These are phyloP conservation scores for Cyberlindnera saturnus DNA, from an alignment of 805 yeast genomes.

Conservation along the genomic window DNA sequence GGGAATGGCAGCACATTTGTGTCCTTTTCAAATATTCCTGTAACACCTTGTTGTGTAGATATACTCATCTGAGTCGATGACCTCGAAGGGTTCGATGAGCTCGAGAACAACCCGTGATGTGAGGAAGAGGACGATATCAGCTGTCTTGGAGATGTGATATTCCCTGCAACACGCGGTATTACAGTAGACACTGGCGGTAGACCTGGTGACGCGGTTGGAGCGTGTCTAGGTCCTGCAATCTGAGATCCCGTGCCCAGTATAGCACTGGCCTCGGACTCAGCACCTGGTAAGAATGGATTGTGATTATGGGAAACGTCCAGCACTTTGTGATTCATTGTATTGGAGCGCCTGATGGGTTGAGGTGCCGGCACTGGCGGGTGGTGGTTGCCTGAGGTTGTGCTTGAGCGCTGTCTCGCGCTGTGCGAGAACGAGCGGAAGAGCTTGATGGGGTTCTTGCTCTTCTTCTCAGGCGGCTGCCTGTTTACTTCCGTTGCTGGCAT, in stretches of 20 bases:
- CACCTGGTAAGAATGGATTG: neutral
- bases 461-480: neutral
- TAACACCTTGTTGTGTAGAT: neutral
- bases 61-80: neutral
- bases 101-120: neutral
- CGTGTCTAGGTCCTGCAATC: neutral
- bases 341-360: neutral
- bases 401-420: neutral
- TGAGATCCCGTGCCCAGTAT: neutral
- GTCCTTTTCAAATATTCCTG: conserved; percentile 28
- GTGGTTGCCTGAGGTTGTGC: too few species aligned
- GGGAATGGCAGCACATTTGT: conserved; percentile 53
- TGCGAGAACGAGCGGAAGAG: neutral
- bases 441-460: neutral
- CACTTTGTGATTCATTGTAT: neutral
- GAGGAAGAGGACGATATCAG: neutral
- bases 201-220: neutral
- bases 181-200: neutral
- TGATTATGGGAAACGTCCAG: neutral
- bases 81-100: neutral
- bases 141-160: neutral
- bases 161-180: neutral
- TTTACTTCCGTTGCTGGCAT: neutral
- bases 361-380: neutral
- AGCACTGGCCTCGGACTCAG: neutral